These are phyloP conservation scores for Aspergillus nomiae DNA, from an alignment of 2,329 filamentous ascomycete species.

Conservation along the genomic window DNA sequence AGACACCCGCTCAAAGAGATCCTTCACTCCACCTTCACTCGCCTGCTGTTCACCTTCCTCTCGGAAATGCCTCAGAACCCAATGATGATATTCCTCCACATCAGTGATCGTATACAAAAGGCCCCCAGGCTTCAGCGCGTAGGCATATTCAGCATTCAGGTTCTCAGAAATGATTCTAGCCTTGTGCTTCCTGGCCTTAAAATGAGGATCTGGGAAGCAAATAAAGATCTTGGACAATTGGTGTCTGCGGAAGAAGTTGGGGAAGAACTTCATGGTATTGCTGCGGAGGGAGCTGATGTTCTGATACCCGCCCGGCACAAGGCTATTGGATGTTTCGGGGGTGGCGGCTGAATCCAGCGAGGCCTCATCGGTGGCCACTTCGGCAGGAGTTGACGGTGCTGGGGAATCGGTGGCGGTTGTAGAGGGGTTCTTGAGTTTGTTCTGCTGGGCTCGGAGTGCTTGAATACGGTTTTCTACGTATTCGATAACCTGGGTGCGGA, in stretches of 20 bases:
- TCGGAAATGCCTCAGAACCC: slow-evolving; percentile 88
- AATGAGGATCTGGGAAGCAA: slow-evolving; percentile 97
- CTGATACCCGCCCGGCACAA: slow-evolving; percentile 61
- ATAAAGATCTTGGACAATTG: slow-evolving; percentile 93
- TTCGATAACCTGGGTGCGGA: slow-evolving; percentile 84
- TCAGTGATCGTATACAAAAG: slow-evolving; percentile 96
- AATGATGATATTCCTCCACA: slow-evolving; percentile 87
- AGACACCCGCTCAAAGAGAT: slow-evolving; percentile 73
- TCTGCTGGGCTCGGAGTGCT: slow-evolving; percentile 65
- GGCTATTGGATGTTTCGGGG: slow-evolving; percentile 14
- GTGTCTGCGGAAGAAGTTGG: slow-evolving; percentile 84
- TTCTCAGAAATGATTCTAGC: slow-evolving; percentile 88
- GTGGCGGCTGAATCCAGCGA: not conserved
- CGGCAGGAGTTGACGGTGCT: not conserved
- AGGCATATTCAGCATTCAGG: slow-evolving; percentile 91
- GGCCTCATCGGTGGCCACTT: slow-evolving; percentile 6
- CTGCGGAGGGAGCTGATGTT: slow-evolving; percentile 87
- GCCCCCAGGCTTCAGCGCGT: slow-evolving; percentile 77
- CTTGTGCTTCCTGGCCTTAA: slow-evolving; percentile 97
- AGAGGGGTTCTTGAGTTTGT: slow-evolving; percentile 23
- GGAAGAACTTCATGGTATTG: slow-evolving; percentile 99
- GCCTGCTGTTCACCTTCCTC: slow-evolving; percentile 81
- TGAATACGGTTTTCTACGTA: slow-evolving; percentile 87
- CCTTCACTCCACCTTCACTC: slow-evolving; percentile 58
- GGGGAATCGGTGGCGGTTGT: slow-evolving; percentile 12